These are phyloP conservation scores for Sporothrix brunneoviolacea DNA, from an alignment of 2,329 filamentous ascomycete species.

Conservation along the genomic window DNA sequence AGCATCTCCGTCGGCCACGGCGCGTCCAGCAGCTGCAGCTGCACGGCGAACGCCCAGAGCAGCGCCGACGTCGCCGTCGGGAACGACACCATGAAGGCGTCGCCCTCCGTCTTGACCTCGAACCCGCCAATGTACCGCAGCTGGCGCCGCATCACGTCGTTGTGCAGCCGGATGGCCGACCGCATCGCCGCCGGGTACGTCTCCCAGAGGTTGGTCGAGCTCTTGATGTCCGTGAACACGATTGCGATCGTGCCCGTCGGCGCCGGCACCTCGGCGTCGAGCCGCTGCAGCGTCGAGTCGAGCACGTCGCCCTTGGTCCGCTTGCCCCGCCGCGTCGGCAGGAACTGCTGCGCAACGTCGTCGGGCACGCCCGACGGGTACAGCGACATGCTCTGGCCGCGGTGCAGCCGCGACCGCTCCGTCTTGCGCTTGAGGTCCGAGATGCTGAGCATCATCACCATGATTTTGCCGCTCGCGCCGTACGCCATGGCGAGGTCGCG, in stretches of 20 bases:
- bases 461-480: constrained; percentile 87
- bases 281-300: constrained; percentile 78
- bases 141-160: constrained; percentile 91
- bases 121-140: constrained; percentile 91
- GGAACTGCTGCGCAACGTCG: constrained; percentile 53
- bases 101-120: constrained; percentile 98
- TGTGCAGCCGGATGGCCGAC: constrained; percentile 94
- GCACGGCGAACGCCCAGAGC: constrained; percentile 94
- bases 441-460: constrained; percentile 98
- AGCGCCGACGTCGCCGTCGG: constrained; percentile 90
- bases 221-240: constrained; percentile 98
- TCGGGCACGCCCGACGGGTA: constrained; percentile 69
- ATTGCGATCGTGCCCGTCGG: constrained; percentile 87
- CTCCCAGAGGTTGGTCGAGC: constrained; percentile 93
- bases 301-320: constrained; percentile 58
- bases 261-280: constrained; percentile 85
- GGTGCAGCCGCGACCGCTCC: constrained; percentile 64
- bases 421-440: constrained; percentile 78
- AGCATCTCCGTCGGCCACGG: constrained; percentile 92
- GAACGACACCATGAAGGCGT: constrained; percentile 99
- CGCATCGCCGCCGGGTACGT: constrained; percentile 92
- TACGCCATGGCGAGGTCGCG: constrained; percentile 94
- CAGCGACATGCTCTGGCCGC: constrained; percentile 79
- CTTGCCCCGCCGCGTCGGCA: constrained; percentile 58
- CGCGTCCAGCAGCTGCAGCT: constrained; percentile 78